Conservation (phyloP, 225 moss, liverwort and hornwort genomes). For the Pseudoscleropodium purum region DNA sequence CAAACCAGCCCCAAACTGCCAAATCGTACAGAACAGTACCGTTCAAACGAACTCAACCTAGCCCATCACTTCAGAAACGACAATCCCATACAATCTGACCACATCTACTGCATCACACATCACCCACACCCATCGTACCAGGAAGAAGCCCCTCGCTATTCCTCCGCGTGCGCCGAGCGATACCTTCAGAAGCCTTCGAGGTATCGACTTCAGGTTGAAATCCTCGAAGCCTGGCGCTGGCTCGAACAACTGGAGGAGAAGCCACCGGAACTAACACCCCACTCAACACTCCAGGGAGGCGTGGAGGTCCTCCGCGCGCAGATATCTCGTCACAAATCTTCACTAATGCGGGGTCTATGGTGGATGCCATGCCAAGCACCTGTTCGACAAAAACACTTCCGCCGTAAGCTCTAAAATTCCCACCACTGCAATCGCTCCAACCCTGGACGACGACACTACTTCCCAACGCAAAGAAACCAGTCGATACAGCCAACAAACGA, state of each 20-base stretch:
- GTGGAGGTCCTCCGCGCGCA: constrained; percentile 43
- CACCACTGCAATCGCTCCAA: neutral
- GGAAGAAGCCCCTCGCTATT: constrained; percentile 51
- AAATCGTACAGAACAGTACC: neutral
- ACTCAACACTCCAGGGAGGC: constrained; percentile 24
- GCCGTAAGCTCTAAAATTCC: neutral
- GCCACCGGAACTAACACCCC: constrained; percentile 41
- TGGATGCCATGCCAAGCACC: constrained; percentile 75
- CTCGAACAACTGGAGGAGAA: constrained; percentile 44
- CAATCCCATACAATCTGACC: neutral
- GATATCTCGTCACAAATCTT: constrained; percentile 58
- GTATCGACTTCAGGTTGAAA: constrained; percentile 54
- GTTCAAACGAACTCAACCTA: neutral
- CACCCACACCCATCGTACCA: constrained; percentile 25
- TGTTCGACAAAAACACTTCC: neutral
- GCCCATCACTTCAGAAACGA: neutral
- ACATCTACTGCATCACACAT: neutral
- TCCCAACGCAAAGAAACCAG: neutral
- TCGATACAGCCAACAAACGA: neutral
- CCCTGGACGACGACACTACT: neutral
- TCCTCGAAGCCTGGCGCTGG: constrained; percentile 67
- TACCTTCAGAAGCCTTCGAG: constrained; percentile 33
- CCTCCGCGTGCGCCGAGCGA: constrained; percentile 30
- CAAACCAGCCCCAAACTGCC: neutral
- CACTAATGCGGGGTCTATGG: constrained; percentile 61